Evolutionary conservation across 441 rosid genomes (phyloP), one percentile per base, ranked within the genome.

Genomic region (Eruca vesicaria): DNA sequence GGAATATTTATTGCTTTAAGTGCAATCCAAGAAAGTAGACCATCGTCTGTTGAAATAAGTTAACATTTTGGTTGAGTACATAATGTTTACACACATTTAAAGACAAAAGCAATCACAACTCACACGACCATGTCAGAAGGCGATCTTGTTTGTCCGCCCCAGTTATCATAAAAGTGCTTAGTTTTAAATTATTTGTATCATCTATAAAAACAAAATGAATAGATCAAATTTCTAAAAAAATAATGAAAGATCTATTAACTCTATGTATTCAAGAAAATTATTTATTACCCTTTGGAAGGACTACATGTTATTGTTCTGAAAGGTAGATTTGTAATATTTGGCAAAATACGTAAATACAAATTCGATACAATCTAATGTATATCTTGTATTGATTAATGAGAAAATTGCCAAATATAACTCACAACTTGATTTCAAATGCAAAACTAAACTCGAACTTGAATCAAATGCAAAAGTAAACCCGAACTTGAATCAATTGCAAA

Each of bases 11-110:
- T n/a, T n/a, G n/a, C n/a, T 45, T 45, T 45, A 45, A 48, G 68
- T 74, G 66, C 36, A 74, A 57, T 59, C 53, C 53, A 74, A 74
- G 65, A 32, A 67, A 52, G 0, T 14, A 6, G 53, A 45, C 53
- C 7, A 45, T 45, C 20, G n/a, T n/a, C n/a, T n/a, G n/a, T n/a
- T n/a, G n/a, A n/a, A n/a, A n/a, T n/a, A n/a, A n/a, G n/a, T n/a
- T n/a, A n/a, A n/a, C n/a, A n/a, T n/a, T n/a, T n/a, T n/a, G n/a
- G n/a, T n/a, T n/a, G n/a, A n/a, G n/a, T n/a, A n/a, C n/a, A n/a
- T 50, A 23, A 21, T 63, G 53, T 14, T 35, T 36, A 28, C 18
- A 14, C n/a, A 19, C 21, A 28, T 48, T 19, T 6, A 71, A 43
- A 48, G 33, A 41, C 19, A 35, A 53, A 61, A 31, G 7, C 9